Evolutionary conservation across 805 yeast genomes (phyloP), one percentile per base, ranked within the genome.

Genomic region (Yarrowia sp.): DNA sequence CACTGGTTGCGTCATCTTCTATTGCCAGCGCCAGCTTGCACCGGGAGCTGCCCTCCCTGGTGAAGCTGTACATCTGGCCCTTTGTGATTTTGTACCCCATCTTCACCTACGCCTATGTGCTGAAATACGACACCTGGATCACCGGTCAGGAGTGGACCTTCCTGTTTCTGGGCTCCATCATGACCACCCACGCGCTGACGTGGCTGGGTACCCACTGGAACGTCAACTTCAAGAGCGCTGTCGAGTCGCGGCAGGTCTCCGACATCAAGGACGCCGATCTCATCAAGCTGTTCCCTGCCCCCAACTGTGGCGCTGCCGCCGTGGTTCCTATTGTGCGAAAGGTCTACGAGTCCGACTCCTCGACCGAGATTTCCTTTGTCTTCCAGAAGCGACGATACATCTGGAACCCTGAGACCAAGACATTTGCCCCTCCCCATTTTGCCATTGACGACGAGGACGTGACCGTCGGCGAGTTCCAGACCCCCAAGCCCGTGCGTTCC

Each of bases 121-220:
- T 76, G 64, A 83, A 85, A 63, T 93, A 93, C 73, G 98, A 93
- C 63, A 78, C 75, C 63, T 89, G 89, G 71, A 87, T 93, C 69
- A 87, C 81, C 46, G 97, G 97, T 24, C 81, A 87, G 47, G 99
- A 93, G 76, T 94, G 99, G 98, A 94, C 98, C 0, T 90, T 89
- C 73, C 94, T 93, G 35, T 92, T 84, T 70, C 77, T 90, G 22
- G 87, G 96, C 64, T 73, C 91, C 6, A 78, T 92, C 58, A 73
- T 87, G 35, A 84, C 97, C 2, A 64, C 87, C 63, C 96, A 93
- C 71, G 76, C 85, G 44, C 77, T 93, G 71, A 77, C 93, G 63
- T 81, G 91, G 86, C 81, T 93, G 72, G 82, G 90, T 83, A 97
- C 98, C n/a, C 87, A 87, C 69, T 93, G 99, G 99, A 90, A 85